A percentile compares a stretch with the other conserved stretches of the same genome.
phyloP scores from a whole-genome alignment of 345 rosid species.

The Melaleuca alternifolia region DNA sequence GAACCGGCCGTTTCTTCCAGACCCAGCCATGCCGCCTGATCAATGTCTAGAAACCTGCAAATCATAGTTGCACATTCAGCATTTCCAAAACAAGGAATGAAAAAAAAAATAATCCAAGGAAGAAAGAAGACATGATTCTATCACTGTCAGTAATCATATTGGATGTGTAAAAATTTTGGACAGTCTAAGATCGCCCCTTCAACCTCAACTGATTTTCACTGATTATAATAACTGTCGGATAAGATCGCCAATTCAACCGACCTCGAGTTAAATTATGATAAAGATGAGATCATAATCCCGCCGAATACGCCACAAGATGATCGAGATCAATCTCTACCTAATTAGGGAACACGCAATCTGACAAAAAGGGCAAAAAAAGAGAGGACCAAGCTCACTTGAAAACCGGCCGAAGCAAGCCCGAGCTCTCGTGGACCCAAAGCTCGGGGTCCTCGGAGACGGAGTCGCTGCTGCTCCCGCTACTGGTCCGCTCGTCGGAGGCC shows the following conservation, averaged over 20 bases:
- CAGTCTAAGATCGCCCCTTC: not conserved
- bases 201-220: not conserved
- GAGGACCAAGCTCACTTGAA: constrained; percentile 37
- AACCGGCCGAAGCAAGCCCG: constrained; percentile 76
- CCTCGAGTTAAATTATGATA: not conserved
- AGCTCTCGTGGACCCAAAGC: constrained; percentile 74
- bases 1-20: constrained; percentile 81
- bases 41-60: constrained; percentile 62
- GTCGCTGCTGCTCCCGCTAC: constrained; percentile 46
- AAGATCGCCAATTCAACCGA: not conserved
- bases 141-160: not conserved
- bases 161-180: not conserved
- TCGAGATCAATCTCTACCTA: not conserved
- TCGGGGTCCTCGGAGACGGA: constrained; percentile 74
- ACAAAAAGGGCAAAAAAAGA: not conserved
- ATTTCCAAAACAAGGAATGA: not conserved
- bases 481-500: constrained; percentile 25
- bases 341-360: not conserved
- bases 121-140: not conserved
- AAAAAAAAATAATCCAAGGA: not conserved
- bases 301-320: not conserved
- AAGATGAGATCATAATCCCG: not conserved
- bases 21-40: constrained; percentile 69
- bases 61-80: not conserved
- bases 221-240: not conserved